Evolutionary conservation across 2,329 filamentous ascomycete genomes (phyloP).

Genomic region (Leptographium radiaticola): DNA sequence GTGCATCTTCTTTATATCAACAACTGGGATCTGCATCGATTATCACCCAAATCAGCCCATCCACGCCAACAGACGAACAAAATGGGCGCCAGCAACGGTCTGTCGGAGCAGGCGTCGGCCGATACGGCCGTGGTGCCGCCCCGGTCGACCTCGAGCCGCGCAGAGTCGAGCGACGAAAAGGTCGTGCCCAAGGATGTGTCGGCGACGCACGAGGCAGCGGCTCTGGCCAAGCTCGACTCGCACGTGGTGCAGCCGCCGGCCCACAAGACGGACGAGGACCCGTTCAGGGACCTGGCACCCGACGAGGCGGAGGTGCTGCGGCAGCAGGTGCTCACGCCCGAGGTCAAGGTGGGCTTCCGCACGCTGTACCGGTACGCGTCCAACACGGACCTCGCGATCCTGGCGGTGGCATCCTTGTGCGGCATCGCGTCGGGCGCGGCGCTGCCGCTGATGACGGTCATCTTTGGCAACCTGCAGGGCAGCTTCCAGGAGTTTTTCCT

Average conservation of each 20-base stretch:
- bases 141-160: conserved; percentile 22
- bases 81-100: conserved; percentile 1
- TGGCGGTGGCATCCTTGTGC: conserved; percentile 46
- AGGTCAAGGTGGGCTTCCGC: conserved; percentile 49
- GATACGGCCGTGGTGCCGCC: conserved; percentile 12
- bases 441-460: conserved; percentile 65
- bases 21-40: too few relatives aligned
- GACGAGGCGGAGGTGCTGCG: conserved; percentile 55
- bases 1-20: neutral
- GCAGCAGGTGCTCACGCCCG: conserved; percentile 52
- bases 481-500: conserved; percentile 55
- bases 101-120: conserved; percentile 8
- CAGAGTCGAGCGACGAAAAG: conserved; percentile 19
- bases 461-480: conserved; percentile 66
- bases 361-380: conserved; percentile 61
- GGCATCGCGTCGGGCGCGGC: conserved; percentile 55
- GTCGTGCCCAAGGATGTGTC: neutral
- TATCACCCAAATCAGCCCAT: too few relatives aligned
- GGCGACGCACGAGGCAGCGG: neutral
- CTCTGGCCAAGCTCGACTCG: conserved; percentile 30
- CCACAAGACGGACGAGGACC: conserved; percentile 21
- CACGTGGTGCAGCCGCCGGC: conserved; percentile 18
- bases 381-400: conserved; percentile 48
- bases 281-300: conserved; percentile 48
- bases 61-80: neutral